These are phyloP conservation scores for Rosa rugosa DNA, from an alignment of 306 rosid genomes.

Conservation along the genomic window DNA sequence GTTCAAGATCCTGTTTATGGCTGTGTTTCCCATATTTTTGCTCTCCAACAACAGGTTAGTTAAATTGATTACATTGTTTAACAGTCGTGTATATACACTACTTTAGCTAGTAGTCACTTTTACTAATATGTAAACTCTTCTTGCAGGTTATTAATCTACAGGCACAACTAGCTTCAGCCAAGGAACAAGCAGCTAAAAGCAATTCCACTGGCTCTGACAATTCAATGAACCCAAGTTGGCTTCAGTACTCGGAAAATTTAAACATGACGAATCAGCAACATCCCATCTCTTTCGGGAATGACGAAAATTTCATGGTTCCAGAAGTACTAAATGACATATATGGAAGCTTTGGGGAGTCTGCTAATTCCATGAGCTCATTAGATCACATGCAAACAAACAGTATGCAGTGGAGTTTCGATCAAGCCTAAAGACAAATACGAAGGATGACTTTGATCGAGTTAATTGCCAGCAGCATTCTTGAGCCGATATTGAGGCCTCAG, in stretches of 20 bases:
- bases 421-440: slow-evolving; percentile 22
- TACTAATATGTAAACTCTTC: neutral
- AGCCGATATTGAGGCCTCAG: neutral
- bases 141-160: slow-evolving; percentile 75
- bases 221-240: slow-evolving; percentile 59
- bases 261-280: slow-evolving; percentile 32
- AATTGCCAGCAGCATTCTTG: slow-evolving; percentile 18
- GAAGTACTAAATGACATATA: slow-evolving; percentile 44
- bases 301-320: slow-evolving; percentile 39
- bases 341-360: slow-evolving; percentile 55
- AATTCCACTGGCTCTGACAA: slow-evolving; percentile 34
- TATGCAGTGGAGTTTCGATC: slow-evolving; percentile 45
- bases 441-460: slow-evolving; percentile 41
- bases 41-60: slow-evolving; percentile 92
- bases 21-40: slow-evolving; percentile 89
- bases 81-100: neutral
- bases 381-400: slow-evolving; percentile 40
- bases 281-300: slow-evolving; percentile 40
- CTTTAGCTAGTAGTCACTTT: neutral
- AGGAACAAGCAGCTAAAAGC: slow-evolving; percentile 72
- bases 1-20: slow-evolving; percentile 95
- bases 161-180: slow-evolving; percentile 75
- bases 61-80: neutral
- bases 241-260: slow-evolving; percentile 43
- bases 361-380: slow-evolving; percentile 44